Evolutionary conservation across 2,329 filamentous ascomycete species (phyloP).

Genomic region (Magnaporthiopsis rhizophila): DNA sequence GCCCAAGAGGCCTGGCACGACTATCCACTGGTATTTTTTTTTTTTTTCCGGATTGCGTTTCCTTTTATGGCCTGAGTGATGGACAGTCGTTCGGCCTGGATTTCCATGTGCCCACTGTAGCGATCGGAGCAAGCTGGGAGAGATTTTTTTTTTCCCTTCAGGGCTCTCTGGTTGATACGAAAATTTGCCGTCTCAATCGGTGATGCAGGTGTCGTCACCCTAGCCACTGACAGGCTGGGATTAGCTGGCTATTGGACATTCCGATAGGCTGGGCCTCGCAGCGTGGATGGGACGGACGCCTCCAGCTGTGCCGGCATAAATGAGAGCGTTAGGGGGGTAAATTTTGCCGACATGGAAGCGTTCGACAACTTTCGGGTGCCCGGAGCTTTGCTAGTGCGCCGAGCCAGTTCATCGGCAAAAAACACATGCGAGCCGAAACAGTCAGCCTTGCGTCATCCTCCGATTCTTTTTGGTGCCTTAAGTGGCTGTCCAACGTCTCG

Average conservation of each 20-base stretch:
- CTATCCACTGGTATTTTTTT: not conserved
- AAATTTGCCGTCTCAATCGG: not conserved
- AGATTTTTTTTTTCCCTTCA: not conserved
- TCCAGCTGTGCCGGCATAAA: not conserved
- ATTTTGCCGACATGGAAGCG: not conserved
- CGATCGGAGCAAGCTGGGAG: too few relatives aligned
- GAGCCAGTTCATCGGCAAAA: not conserved
- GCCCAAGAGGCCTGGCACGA: too few relatives aligned
- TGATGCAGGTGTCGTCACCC: not conserved
- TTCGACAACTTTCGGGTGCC: too few relatives aligned
- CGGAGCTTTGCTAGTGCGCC: not conserved
- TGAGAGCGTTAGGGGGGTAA: not conserved
- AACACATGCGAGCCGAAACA: not conserved
- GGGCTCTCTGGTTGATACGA: not conserved
- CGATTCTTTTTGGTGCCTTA: not conserved
- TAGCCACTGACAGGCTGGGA: not conserved
- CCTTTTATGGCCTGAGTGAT: not conserved
- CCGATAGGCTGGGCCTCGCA: constrained; percentile 9
- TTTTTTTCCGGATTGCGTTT: not conserved
- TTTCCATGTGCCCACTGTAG: not conserved
- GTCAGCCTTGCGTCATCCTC: not conserved
- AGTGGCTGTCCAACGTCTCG: not conserved
- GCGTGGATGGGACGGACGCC: not conserved
- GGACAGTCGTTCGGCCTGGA: too few relatives aligned
- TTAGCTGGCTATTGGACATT: constrained; percentile 7